Base-by-base conservation (phyloP, 805 yeast species). In the Diddensiella caesifluorescens region DNA sequence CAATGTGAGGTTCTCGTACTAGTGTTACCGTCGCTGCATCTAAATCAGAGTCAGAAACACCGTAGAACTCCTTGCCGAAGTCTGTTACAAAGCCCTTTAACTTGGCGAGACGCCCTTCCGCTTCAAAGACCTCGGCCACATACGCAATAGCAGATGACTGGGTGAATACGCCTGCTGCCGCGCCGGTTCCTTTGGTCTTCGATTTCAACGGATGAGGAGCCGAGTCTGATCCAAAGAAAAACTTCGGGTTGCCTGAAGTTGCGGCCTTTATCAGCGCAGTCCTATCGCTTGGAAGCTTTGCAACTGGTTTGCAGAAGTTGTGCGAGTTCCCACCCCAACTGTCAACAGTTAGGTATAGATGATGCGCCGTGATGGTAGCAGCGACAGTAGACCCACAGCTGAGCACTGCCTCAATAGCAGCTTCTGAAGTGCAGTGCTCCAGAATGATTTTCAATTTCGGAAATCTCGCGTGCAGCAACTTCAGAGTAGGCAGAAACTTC, bases 81-180 rank as follows among this genome's bases (percentile, higher is more conserved):
- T 78, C 80, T 22, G 83, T 74, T 13, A 86, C 95, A 61, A 92
- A 92, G 23, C 67, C 75, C 54, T 74, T 78, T 52, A 92, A 69
- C 44, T 74, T 75, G 33, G 80, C 80, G 33, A 92, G 64, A 47
- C 78, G 74, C 10, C 74, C 79, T 15, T 65, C 71, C 41, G 70
- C 62, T 21, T 84, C 95, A 56, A 94, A 92, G 1, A 84, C 76
- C 61, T 89, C 83, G 2, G 97, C 97, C 21, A 92, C 66, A 51
- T 90, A 92, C 5, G 88, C 70, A 15, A 92, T 63, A 1, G 83
- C 95, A 53, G 76, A 76, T 18, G 85, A 74, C 62, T 92, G 98
- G 1, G 97, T 85, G 64, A 75, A 92, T 5, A 92, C 96, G 57
- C 99, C 99, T n/a, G 99, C 99, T 56, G 97, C 87, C 13, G 90